phyloP scores from a whole-genome alignment of 208 protist species.

The Naegleria fowleri region DNA sequence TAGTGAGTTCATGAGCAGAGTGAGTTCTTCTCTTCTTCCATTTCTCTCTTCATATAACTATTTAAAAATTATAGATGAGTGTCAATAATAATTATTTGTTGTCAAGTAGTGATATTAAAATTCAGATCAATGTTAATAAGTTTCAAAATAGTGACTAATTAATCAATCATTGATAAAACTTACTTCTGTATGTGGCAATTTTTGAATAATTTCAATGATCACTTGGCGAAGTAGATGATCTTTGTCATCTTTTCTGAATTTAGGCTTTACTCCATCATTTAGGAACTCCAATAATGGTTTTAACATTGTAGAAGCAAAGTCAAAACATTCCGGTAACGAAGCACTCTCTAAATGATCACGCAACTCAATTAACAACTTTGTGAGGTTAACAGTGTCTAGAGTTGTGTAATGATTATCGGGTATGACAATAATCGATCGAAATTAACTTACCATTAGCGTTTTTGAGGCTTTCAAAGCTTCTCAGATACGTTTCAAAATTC shows the following conservation, averaged over 20 bases:
- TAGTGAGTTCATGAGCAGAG: background rate
- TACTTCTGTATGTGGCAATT: conserved; percentile 17
- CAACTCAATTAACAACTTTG: background rate
- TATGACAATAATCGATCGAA: no score
- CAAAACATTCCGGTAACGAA: background rate
- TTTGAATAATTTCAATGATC: conserved; percentile 22
- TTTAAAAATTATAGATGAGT: no score
- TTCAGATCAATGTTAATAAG: no score
- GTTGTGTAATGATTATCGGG: no score
- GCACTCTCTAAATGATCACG: background rate
- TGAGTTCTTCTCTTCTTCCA: background rate
- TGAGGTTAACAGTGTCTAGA: background rate
- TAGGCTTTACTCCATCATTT: background rate
- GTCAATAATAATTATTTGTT: background rate
- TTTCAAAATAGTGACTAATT: no score
- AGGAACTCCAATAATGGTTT: background rate
- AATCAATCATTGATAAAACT: background rate
- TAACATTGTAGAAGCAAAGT: background rate
- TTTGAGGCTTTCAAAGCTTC: no score
- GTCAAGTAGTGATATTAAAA: background rate
- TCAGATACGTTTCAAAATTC: no score
- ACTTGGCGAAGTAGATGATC: background rate
- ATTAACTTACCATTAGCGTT: no score
- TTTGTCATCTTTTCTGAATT: background rate
- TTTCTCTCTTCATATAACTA: background rate